These are phyloP conservation scores for Eryngium alpinum DNA, from an alignment of 140 eudicot species.

Conservation along the genomic window DNA sequence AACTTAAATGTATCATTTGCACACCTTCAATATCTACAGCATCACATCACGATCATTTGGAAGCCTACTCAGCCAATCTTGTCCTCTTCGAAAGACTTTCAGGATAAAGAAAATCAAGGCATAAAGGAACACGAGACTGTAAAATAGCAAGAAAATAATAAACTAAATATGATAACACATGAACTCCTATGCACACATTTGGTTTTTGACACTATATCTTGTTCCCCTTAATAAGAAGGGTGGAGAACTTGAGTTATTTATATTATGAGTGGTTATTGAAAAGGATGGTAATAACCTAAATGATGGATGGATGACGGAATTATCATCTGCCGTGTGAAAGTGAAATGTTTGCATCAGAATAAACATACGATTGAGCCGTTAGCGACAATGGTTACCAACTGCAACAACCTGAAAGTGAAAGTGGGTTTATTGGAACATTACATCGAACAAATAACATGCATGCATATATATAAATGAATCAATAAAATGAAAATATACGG, in stretches of 20 bases:
- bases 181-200: not conserved
- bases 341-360: too few relatives aligned
- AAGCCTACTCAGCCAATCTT: slow-evolving; percentile 74
- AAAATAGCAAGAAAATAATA: slow-evolving; percentile 11
- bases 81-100: slow-evolving; percentile 75
- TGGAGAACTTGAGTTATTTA: not conserved
- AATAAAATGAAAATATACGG: too few relatives aligned
- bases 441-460: too few relatives aligned
- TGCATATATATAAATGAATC: too few relatives aligned
- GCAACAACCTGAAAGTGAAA: too few relatives aligned
- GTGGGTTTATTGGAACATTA: too few relatives aligned
- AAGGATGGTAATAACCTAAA: too few relatives aligned
- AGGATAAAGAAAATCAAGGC: slow-evolving; percentile 92
- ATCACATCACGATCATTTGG: slow-evolving; percentile 88
- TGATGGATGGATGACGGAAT: too few relatives aligned
- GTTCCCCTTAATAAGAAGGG: not conserved
- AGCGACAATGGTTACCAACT: too few relatives aligned
- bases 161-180: not conserved
- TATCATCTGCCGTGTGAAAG: too few relatives aligned
- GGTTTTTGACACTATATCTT: not conserved
- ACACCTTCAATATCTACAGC: slow-evolving; percentile 88
- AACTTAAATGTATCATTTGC: not conserved
- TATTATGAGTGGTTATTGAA: not conserved
- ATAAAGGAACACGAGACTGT: slow-evolving; percentile 88
- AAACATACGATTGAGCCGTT: too few relatives aligned